Conservation (phyloP, 176 grass and related monocot genomes). For the Oryza officinalis region DNA sequence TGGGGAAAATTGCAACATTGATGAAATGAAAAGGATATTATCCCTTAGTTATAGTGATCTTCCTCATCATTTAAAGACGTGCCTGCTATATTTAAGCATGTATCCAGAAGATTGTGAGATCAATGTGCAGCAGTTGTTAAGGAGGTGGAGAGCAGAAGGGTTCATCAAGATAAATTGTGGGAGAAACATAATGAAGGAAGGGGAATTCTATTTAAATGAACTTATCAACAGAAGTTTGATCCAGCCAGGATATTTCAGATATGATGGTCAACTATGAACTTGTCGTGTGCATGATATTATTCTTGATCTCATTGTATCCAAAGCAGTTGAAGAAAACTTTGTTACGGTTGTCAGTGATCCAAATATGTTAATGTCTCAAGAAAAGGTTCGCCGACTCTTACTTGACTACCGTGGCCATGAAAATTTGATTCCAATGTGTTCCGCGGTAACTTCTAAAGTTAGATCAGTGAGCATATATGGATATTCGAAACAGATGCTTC, state of each 20-base stretch:
- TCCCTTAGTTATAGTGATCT: conserved; percentile 37
- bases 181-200: background rate
- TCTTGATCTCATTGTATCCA: conserved; percentile 40
- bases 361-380: background rate
- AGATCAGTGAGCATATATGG: conserved; percentile 17
- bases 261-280: background rate
- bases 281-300: conserved; percentile 10
- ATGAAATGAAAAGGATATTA: conserved; percentile 28
- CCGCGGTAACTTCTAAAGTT: conserved; percentile 8
- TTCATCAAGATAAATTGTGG: conserved; percentile 3
- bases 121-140: conserved; percentile 7
- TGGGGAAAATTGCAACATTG: background rate
- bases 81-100: background rate
- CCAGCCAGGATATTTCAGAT: background rate
- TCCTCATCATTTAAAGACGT: conserved; percentile 35
- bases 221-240: conserved; percentile 42
- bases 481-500: background rate
- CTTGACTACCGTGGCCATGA: conserved; percentile 10
- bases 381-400: conserved; percentile 25
- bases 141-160: conserved; percentile 40
- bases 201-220: conserved; percentile 38
- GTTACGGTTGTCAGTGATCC: conserved; percentile 5
- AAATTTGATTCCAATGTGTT: background rate
- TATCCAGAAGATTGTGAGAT: conserved; percentile 33
- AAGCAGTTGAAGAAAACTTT: conserved; percentile 37